These are phyloP conservation scores for Colletotrichum lupini DNA, from an alignment of 2,329 filamentous ascomycete species.

Conservation along the genomic window DNA sequence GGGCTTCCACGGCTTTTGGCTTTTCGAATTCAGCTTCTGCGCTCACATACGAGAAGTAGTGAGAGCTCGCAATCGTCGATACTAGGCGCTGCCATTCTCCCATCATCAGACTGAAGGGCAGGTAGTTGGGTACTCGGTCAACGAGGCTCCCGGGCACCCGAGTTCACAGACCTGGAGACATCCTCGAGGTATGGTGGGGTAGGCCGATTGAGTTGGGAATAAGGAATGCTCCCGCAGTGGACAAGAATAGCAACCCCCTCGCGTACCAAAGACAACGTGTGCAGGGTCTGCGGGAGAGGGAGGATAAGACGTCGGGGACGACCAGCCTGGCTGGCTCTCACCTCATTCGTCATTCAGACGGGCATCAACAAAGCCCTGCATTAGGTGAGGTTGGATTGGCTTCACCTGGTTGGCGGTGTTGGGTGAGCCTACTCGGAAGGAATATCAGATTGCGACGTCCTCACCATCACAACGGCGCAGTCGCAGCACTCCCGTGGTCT, in stretches of 20 bases:
- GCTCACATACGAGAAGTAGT: neutral
- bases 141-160: neutral
- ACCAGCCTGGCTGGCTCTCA: slow-evolving; percentile 11
- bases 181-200: no score
- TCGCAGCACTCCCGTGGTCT: neutral
- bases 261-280: slow-evolving; percentile 4
- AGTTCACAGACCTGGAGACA: neutral
- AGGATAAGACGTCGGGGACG: neutral
- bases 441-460: neutral
- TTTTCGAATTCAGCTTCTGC: neutral
- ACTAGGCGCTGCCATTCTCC: neutral
- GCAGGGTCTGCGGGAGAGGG: neutral
- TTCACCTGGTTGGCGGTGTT: neutral
- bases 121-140: neutral
- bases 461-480: neutral
- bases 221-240: slow-evolving; percentile 9
- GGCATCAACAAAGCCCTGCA: neutral
- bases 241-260: slow-evolving; percentile 14
- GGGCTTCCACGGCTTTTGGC: neutral
- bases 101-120: no score
- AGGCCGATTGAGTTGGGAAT: slow-evolving; percentile 10
- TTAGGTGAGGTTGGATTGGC: neutral
- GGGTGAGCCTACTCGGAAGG: neutral
- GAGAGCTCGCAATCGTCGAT: neutral
- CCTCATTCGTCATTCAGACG: slow-evolving; percentile 15